These are phyloP conservation scores for Actinomucor elegans DNA, from an alignment of 371 early-diverging fungal species.

Conservation along the genomic window DNA sequence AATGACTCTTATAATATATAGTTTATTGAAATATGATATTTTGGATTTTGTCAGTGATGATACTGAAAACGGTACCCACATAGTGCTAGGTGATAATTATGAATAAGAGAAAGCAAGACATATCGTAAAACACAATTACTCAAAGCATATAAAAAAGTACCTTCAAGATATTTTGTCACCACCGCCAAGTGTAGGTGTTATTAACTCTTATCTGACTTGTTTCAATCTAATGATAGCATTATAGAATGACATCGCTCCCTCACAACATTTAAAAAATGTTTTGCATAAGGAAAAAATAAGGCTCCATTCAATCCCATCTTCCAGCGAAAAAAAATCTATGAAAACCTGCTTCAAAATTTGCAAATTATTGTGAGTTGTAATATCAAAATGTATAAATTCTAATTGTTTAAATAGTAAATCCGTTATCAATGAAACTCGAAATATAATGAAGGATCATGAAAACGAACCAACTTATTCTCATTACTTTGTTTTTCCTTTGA, in stretches of 20 bases:
- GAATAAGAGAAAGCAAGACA: too few relatives aligned
- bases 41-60: too few relatives aligned
- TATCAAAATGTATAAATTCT: background rate
- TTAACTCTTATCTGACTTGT: background rate
- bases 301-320: too few relatives aligned
- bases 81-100: too few relatives aligned
- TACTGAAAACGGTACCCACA: too few relatives aligned
- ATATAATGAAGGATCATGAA: background rate
- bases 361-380: background rate
- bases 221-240: constrained; percentile 1
- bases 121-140: too few relatives aligned
- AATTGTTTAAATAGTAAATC: background rate
- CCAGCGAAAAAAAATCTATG: too few relatives aligned
- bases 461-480: background rate
- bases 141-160: too few relatives aligned
- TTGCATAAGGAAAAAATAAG: constrained; percentile 1
- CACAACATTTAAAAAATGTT: background rate
- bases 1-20: too few relatives aligned
- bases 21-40: too few relatives aligned
- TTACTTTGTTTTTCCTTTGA: background rate
- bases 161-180: background rate
- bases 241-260: background rate
- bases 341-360: background rate
- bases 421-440: background rate
- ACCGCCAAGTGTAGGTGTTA: background rate